These are phyloP conservation scores for Crotalaria pallida DNA, from an alignment of 306 rosid genomes.

Conservation along the genomic window DNA sequence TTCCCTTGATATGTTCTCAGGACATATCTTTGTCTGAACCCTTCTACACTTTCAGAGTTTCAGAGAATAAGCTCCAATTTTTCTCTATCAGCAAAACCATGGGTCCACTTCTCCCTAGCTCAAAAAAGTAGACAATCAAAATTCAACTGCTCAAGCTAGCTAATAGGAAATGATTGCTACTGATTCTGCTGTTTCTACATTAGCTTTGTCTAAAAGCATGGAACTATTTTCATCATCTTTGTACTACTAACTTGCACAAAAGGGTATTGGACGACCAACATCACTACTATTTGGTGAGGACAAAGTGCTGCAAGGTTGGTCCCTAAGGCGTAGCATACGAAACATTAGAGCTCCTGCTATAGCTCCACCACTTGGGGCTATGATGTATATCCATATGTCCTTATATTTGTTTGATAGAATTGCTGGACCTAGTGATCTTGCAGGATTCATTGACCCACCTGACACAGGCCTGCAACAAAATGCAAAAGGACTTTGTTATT, in stretches of 20 bases:
- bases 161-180: neutral
- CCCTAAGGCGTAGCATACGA: conserved; percentile 33
- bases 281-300: conserved; percentile 24
- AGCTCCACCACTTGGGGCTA: conserved; percentile 67
- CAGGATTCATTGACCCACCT: conserved; percentile 91
- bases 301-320: conserved; percentile 15
- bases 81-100: conserved; percentile 21
- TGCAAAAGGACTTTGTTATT: neutral
- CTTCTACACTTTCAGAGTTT: neutral
- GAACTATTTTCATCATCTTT: neutral
- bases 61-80: conserved; percentile 13
- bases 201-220: conserved; percentile 4
- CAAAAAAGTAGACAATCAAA: conserved; percentile 12
- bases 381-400: conserved; percentile 62
- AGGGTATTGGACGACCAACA: conserved; percentile 20
- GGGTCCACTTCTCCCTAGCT: conserved; percentile 22
- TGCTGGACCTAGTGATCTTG: conserved; percentile 88
- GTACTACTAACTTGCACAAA: conserved; percentile 31
- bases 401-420: conserved; percentile 62
- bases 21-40: conserved; percentile 18
- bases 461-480: conserved; percentile 59
- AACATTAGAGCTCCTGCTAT: conserved; percentile 41
- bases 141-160: conserved; percentile 8
- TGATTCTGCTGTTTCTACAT: conserved; percentile 13
- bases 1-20: conserved; percentile 4